Base-by-base conservation (phyloP, 2,329 filamentous ascomycete genomes). In the Nemania sp. region DNA sequence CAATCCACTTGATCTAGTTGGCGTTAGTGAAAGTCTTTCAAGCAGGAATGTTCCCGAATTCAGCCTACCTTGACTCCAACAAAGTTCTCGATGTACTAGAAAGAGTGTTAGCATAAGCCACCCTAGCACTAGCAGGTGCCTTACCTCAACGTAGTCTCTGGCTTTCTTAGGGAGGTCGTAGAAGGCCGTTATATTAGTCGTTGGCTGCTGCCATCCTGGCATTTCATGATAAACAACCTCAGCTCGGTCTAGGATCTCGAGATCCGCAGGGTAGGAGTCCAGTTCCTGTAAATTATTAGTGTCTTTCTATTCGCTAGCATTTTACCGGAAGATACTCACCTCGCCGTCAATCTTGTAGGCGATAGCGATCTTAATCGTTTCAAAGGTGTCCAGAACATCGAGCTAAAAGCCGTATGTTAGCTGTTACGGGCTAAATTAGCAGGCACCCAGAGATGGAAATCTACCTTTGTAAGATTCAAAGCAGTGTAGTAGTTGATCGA, bases 351-450 rank as follows among this genome's bases (percentile, higher is more conserved):
- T 71, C 68, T 76, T 77, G 76, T 92, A 92, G 4, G 85, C 85
- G 18, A 87, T 86, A 8, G 88, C 88, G 64, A 74, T 60, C 74
- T 91, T 88, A 74, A 92, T 83, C 78, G 87, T 87, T 1, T 85
- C 82, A 73, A 92, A 90, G 60, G 83, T 83, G 72, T 89, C 87
- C 2, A 90, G 81, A 32, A 89, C 83, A 70, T 89, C 87, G 27
- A 89, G 49, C 68, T 70, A 27, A 22, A 41, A 5, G 15, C 4
- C 4, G 3, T n/a, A 26, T n/a, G 22, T 43, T 38, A 56, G 26
- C n/a, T n/a, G n/a, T n/a, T n/a, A n/a, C n/a, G n/a, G n/a, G n/a
- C n/a, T 35, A 41, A 64, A 22, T 32, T 20, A 0, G 26, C 5
- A 3, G 41, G 7, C 29, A 27, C 4, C 13, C 7, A 27, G 22